Conservation (phyloP, 2,329 filamentous ascomycete species). For the Talaromyces albobiverticillius region DNA sequence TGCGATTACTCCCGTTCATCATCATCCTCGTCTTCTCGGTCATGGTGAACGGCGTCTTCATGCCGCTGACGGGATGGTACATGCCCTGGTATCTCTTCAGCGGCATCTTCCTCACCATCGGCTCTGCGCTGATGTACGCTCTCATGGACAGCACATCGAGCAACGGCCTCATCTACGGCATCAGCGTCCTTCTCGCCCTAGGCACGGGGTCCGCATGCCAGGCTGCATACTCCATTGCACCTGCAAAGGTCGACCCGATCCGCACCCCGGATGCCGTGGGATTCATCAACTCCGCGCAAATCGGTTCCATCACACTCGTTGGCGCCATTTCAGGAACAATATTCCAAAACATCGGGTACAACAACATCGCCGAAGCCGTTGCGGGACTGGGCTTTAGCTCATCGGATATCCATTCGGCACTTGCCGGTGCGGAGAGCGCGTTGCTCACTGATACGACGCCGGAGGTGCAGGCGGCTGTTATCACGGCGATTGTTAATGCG, state of each 20-base stretch:
- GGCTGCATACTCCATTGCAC: constrained; percentile 10
- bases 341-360: constrained; percentile 5
- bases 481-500: background rate
- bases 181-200: constrained; percentile 3
- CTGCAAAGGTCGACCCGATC: background rate
- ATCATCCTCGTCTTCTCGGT: constrained; percentile 25
- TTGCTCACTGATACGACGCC: constrained; percentile 7
- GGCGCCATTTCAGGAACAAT: constrained; percentile 6
- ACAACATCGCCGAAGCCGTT: background rate
- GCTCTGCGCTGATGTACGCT: constrained; percentile 18
- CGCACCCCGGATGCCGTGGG: constrained; percentile 2
- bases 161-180: constrained; percentile 24
- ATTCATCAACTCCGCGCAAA: constrained; percentile 11
- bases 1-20: constrained; percentile 24
- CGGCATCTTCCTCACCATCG: constrained; percentile 21
- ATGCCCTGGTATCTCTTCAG: constrained; percentile 26
- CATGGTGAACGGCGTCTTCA: constrained; percentile 21
- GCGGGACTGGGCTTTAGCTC: background rate
- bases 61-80: constrained; percentile 22
- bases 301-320: background rate
- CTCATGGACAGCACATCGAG: constrained; percentile 15
- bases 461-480: background rate
- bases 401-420: constrained; percentile 3
- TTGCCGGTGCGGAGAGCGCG: constrained; percentile 4
- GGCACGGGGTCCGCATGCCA: background rate